Base-by-base conservation (phyloP, 73 alveolate species). In the Uronychia setigera region DNA sequence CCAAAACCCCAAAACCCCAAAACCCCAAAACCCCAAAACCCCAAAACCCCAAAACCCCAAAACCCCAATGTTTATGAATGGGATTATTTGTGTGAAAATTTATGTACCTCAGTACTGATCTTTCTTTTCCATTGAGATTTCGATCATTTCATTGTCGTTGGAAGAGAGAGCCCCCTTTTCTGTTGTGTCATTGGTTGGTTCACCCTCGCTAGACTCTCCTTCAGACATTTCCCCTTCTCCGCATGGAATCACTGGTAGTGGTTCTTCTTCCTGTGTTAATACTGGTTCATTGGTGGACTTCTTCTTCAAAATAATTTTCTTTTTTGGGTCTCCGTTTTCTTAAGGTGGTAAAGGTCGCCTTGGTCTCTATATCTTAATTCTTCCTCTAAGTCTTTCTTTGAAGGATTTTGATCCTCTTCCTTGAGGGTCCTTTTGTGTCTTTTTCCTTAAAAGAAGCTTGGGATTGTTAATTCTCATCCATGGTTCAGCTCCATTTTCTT, bases 401-500 rank as follows among this genome's bases (percentile, higher is more conserved):
- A 80, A 80, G 31, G 58, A 57, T 29, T 58, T 80, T 26, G 87
- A 80, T 0, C 87, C 87, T 80, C 87, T 27, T 19, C 87, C 87
- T 29, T 25, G 26, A 1, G 87, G 87, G 30, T 80, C 87, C 30
- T 79, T 35, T 80, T 59, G 60, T n/a, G 87, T 27, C 35, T 31
- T 80, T 29, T 80, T 78, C 9, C 87, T 9, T 11, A 80, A 57
- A 1, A 80, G 59, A 58, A 57, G 80, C n/a, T 58, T 58, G 26
- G 80, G 74, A 32, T 59, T 35, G 31, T 81, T 81, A 60, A 81
- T 81, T 81, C 59, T 60, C 1, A 80, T 29, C 11, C 32, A 29
- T 1, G 32, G 74, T 58, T 27, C 32, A 59, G 14, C 58, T 31
- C 33, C 81, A 29, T 1, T 59, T 0, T 29, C 74, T 31, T 80